These are phyloP conservation scores for Pythium brachiatum DNA, from an alignment of 352 stramenopile species.

Conservation along the genomic window DNA sequence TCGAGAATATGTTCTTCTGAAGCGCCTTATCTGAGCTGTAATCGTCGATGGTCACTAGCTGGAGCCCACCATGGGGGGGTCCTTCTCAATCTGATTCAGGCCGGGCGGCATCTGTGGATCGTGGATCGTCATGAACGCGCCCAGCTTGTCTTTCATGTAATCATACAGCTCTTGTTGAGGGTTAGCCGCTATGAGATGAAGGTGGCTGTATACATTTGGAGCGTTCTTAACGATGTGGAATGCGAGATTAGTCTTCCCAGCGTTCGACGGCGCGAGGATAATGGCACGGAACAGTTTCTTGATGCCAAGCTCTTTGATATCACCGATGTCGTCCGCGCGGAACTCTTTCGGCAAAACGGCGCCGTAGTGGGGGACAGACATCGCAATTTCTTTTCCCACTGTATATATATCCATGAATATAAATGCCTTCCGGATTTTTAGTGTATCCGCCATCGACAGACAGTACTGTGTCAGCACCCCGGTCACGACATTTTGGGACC, in stretches of 20 bases:
- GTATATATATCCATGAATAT: too few relatives aligned
- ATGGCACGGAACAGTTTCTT: conserved; percentile 28
- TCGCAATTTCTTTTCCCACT: too few relatives aligned
- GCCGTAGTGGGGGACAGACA: too few relatives aligned
- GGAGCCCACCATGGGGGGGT: conserved; percentile 5
- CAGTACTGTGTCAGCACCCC: too few relatives aligned
- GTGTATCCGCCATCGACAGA: too few relatives aligned
- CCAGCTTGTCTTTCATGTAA: conserved; percentile 24
- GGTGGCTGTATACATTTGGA: conserved; percentile 22
- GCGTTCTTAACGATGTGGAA: conserved; percentile 25
- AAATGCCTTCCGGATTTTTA: too few relatives aligned
- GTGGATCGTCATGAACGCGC: conserved; percentile 24
- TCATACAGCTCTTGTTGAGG: conserved; percentile 23
- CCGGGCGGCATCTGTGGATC: conserved; percentile 20
- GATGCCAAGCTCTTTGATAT: conserved; percentile 8
- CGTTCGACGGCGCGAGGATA: conserved; percentile 11
- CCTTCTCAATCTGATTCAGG: conserved; percentile 22
- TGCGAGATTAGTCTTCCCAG: conserved; percentile 20
- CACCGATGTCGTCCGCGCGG: not conserved
- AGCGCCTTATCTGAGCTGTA: conserved; percentile 26
- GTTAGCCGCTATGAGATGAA: conserved; percentile 24
- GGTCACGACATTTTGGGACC: too few relatives aligned
- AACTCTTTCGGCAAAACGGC: conserved; percentile 4
- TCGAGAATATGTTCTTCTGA: conserved; percentile 27
- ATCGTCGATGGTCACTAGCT: conserved; percentile 33